phyloP scores from a whole-genome alignment of 805 yeast genomes.

The Yamadazyma phyllophila region DNA sequence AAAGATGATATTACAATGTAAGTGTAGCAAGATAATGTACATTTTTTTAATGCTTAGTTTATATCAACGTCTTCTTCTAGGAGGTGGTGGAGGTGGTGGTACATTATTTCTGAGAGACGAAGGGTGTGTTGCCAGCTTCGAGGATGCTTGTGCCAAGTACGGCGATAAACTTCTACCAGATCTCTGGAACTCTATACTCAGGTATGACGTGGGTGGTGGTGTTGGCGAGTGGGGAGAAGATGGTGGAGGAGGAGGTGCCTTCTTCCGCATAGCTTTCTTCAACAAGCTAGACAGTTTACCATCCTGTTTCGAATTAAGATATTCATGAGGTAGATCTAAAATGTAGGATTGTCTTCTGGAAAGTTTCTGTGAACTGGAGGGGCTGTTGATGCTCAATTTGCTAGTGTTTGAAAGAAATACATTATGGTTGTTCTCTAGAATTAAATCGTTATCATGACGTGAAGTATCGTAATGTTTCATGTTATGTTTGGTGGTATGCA shows the following conservation, averaged over 20 bases:
- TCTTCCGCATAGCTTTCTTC: slow-evolving; percentile 32
- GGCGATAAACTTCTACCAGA: background rate
- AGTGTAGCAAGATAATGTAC: background rate
- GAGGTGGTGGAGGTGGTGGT: slow-evolving; percentile 31
- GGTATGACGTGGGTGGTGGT: background rate
- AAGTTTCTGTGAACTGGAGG: background rate
- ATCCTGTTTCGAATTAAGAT: slow-evolving; percentile 14
- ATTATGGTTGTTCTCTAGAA: slow-evolving; percentile 27
- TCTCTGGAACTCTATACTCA: background rate
- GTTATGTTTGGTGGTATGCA: slow-evolving; percentile 30
- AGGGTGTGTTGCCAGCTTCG: background rate
- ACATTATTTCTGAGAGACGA: slow-evolving; percentile 15
- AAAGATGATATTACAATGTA: slow-evolving; percentile 48
- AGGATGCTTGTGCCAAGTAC: too few relatives aligned
- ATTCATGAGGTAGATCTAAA: slow-evolving; percentile 35
- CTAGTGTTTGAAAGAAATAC: slow-evolving; percentile 18
- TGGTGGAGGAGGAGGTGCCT: slow-evolving; percentile 43
- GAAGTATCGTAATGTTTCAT: slow-evolving; percentile 1
- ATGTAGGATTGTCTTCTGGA: slow-evolving; percentile 17
- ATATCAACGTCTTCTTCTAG: slow-evolving; percentile 20
- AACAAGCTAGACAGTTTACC: background rate
- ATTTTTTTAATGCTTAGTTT: background rate
- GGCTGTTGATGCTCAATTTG: slow-evolving; percentile 3
- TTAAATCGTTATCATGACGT: slow-evolving; percentile 5
- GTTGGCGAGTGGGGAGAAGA: slow-evolving; percentile 10